Evolutionary conservation across 2,329 filamentous ascomycete genomes (phyloP).

Genomic region (Colletotrichum phormii): DNA sequence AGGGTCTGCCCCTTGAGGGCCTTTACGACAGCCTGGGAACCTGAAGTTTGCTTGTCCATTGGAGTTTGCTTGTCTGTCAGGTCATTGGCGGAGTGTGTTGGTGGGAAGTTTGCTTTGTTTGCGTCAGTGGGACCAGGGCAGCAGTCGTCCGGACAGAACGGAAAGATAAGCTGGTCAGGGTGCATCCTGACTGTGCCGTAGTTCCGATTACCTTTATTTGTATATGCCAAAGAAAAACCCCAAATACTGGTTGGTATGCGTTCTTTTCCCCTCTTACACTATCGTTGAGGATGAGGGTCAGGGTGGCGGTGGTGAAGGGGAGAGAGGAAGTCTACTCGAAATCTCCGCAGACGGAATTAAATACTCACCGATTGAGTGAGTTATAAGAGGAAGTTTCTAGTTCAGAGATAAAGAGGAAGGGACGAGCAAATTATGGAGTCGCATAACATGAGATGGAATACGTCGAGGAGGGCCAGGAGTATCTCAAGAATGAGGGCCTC

Average conservation of each 20-base stretch:
- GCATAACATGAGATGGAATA: not conserved
- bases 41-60: not conserved
- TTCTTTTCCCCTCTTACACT: not conserved
- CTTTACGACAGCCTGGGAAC: slow-evolving; percentile 33
- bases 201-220: not conserved
- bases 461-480: not conserved
- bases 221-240: not conserved
- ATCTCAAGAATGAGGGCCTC: not conserved
- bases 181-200: not conserved
- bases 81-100: not conserved
- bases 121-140: not conserved
- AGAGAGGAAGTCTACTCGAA: not conserved
- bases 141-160: not conserved
- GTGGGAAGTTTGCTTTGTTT: not conserved
- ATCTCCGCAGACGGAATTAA: not conserved
- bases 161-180: not conserved
- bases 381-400: not conserved
- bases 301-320: not conserved
- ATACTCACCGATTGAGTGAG: not conserved
- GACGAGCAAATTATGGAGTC: not conserved
- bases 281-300: not conserved
- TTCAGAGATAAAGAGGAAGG: not conserved
- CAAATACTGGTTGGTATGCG: not conserved
- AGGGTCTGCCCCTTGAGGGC: slow-evolving; percentile 44
- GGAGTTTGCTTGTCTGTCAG: not conserved